Evolutionary conservation across 768 basidiomycete genomes (phyloP), one percentile per base, ranked within the genome.

Genomic region (Lactifluus piperatus): DNA sequence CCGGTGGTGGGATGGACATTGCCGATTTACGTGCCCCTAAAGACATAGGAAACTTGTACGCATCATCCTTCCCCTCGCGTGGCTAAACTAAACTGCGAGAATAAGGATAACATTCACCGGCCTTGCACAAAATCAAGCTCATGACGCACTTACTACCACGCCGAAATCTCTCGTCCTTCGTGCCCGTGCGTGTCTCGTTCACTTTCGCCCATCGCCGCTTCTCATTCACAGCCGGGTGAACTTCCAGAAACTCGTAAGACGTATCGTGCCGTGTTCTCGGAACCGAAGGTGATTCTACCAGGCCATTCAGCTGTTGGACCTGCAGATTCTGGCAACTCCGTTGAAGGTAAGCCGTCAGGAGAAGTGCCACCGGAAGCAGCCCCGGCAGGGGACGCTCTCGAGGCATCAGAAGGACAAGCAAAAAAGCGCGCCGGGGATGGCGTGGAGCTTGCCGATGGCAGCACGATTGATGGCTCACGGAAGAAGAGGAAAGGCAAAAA

Each of bases 231-330:
- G 41, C 34, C 43, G 44, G 30, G 24, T 53, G 52, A 22, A 44
- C 22, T 46, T 44, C 22, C 64, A 91, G 91, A 88, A 73, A 88
- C 89, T 0, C 86, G 91, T 32, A 82, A 81, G 67, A 91, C 88
- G 5, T 91, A 88, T 65, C 81, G 89, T 5, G 86, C 90, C 0
- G 79, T 91, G 0, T 72, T 92, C 22, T 91, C 89, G 3, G 86
- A 88, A 66, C 88, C 90, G 0, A 80, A 69, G 48, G 68, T 90
- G 10, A 77, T 91, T 11, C 69, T 89, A 1, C 84, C 85, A 2
- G 43, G 53, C 41, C 27, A 47, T 13, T 44, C 44, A 13, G 36
- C n/a, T 2, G 54, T 56, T 7, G 32, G 50, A 5, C 27, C 26
- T n/a, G 39, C 34, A 3, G 51, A 29, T 30, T 20, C 52, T 3